Base-by-base conservation (phyloP, 2,329 filamentous ascomycete species). In the Arthroderma sp. region DNA sequence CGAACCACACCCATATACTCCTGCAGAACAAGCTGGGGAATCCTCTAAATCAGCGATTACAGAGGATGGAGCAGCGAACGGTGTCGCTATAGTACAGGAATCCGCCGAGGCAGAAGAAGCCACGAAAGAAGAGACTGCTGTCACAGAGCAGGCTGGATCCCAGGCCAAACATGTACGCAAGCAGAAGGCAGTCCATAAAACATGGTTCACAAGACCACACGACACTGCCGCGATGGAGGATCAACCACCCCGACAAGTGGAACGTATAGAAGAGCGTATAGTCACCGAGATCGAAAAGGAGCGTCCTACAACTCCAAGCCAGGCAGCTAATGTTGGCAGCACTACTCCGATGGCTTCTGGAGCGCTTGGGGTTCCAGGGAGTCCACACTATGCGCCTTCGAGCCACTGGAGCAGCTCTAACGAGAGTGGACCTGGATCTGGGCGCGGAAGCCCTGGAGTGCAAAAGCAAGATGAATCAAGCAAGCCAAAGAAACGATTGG, bases 401-500 rank as follows among this genome's bases (percentile, higher is more conserved):
- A 54, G 51, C 19, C 51, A 54, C 19, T 54, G 51, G 51, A 54
- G 51, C 4, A 54, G 33, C 37, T 54, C 51, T 4, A 39, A 54
- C 37, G 51, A 54, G 17, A 52, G 49, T 17, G 28, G 25, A 25
- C 25, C n/a, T 13, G 33, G 9, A 19, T 51, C 47, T 6, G 25
- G 47, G 1, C 47, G 15, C 4, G 47, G 28, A 31, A 51, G 47
- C n/a, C 47, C 47, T 19, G 47, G 47, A 51, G 8, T 9, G 7
- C 47, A 35, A 31, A 51, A 17, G 5, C 47, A 51, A 25, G 47
- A 51, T 5, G 47, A 51, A n/a, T n/a, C 15, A 38, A 19, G 9
- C 17, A 38, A 8, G 31, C 9, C 51, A 19, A 54, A 54, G 33
- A 56, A 56, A 44, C 52, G 56, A 9, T 53, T 60, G 19, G 55